Base-by-base conservation (phyloP, 2,329 filamentous ascomycete species). In the Fusarium cicatricum region DNA sequence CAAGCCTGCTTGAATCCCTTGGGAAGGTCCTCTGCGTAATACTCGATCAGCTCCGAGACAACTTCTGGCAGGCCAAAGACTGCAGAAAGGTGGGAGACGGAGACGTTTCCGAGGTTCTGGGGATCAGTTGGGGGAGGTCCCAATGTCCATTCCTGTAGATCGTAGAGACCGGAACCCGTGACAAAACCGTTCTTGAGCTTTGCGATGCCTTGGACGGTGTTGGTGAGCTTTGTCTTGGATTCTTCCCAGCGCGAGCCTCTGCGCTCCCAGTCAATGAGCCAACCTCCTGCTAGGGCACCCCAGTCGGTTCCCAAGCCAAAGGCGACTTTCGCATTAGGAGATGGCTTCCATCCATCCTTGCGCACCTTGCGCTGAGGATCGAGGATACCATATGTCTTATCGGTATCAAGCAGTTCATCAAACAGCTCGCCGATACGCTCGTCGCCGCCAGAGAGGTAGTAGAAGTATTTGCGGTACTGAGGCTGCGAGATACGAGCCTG, bases 231-330 rank as follows among this genome's bases (percentile, higher is more conserved):
- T 2, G 70, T 64, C 23, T 74, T 75, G 1, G 83, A 78, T 62
- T 84, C 80, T 47, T 83, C 71, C 80, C 81, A 84, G 3, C 80
- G 74, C 0, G 80, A 72, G 0, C 83, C 82, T 2, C 80, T 80
- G 0, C 84, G 78, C 65, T 87, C 85, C 81, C 82, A 87, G 52
- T 85, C 85, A 2, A 86, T 77, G 0, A 87, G 75, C 81, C 84
- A 87, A 1, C 78, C 79, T 3, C 79, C 79, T 0, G 84, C 84
- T 2, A 87, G 72, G 0, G 81, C 81, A 0, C 79, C 78, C 82
- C 83, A 87, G 62, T 87, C 85, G 0, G 84, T 85, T 3, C 84
- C 84, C 3, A 87, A 74, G 31, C 80, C 78, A 9, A 85, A 78
- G 34, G 80, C 78, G 0, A 82, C 71, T 0, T 75, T 14, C 64